phyloP scores from a whole-genome alignment of 768 basidiomycete genomes.

The Tulasnella sp. region DNA sequence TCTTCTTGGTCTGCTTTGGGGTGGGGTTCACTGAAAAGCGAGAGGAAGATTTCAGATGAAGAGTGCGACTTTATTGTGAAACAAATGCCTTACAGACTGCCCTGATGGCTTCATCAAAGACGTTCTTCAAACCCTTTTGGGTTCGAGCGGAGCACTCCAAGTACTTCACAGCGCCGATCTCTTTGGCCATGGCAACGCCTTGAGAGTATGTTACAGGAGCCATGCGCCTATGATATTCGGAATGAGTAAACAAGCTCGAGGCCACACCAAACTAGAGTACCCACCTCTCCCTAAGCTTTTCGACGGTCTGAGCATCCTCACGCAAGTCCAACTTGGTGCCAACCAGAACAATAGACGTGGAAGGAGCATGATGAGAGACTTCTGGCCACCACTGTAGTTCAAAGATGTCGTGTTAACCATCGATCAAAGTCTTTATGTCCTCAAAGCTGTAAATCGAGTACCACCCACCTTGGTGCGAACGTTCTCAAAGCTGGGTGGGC shows the following conservation, averaged over 20 bases:
- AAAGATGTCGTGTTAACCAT: conserved; percentile 17
- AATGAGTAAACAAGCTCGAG: not conserved
- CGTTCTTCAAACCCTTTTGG: conserved; percentile 97
- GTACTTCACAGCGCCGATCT: conserved; percentile 94
- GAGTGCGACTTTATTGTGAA: not conserved
- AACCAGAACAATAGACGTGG: conserved; percentile 85
- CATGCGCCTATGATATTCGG: conserved; percentile 61
- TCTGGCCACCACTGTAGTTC: conserved; percentile 81
- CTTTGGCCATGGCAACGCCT: conserved; percentile 83
- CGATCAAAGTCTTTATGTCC: not conserved
- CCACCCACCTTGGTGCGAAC: conserved; percentile 84
- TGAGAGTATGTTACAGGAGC: conserved; percentile 87
- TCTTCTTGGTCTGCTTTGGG: conserved; percentile 48
- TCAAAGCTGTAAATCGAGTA: not conserved
- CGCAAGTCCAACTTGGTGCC: conserved; percentile 97
- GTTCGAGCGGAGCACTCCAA: conserved; percentile 93
- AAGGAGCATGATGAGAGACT: conserved; percentile 94
- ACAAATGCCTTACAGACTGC: conserved; percentile 68
- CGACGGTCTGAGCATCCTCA: conserved; percentile 86
- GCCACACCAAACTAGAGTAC: conserved; percentile 21
- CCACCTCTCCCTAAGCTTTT: conserved; percentile 86
- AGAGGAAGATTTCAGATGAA: not conserved
- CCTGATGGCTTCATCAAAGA: conserved; percentile 98
- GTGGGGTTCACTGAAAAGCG: conserved; percentile 61
- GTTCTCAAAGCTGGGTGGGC: conserved; percentile 97